These are phyloP conservation scores for Neoarthrinium moseri DNA, from an alignment of 2,329 filamentous ascomycete species.

Conservation along the genomic window DNA sequence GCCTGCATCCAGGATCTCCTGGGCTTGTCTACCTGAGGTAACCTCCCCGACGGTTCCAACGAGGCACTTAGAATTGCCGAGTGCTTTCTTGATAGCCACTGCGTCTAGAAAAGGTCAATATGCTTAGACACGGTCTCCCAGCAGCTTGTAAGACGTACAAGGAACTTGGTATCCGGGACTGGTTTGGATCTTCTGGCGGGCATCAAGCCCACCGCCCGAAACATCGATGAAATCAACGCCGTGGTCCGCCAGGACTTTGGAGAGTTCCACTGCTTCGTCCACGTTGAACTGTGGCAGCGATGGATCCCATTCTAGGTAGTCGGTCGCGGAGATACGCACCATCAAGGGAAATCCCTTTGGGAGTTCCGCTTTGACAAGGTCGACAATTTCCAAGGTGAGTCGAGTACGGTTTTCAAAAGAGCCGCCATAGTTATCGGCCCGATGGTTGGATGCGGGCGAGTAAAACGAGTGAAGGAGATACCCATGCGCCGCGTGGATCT, in stretches of 20 bases:
- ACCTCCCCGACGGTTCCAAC: conserved; percentile 61
- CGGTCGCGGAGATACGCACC: conserved; percentile 70
- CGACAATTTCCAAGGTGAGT: conserved; percentile 24
- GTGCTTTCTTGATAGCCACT: conserved; percentile 66
- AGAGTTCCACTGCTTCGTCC: conserved; percentile 63
- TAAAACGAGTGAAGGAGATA: conserved; percentile 47
- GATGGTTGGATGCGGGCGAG: conserved; percentile 39
- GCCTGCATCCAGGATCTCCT: conserved; percentile 48
- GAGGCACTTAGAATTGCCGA: conserved; percentile 58
- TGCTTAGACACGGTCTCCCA: neutral
- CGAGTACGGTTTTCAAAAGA: conserved; percentile 42
- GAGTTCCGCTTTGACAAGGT: conserved; percentile 16
- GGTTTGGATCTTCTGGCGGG: conserved; percentile 52
- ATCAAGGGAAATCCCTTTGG: conserved; percentile 54
- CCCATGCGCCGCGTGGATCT: conserved; percentile 43
- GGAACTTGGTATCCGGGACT: conserved; percentile 69
- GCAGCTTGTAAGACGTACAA: conserved; percentile 41
- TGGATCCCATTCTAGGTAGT: conserved; percentile 68
- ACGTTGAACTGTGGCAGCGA: conserved; percentile 64
- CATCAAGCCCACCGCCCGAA: conserved; percentile 64
- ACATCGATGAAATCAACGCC: conserved; percentile 78
- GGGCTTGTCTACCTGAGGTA: conserved; percentile 54
- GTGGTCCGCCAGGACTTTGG: conserved; percentile 58
- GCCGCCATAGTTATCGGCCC: conserved; percentile 47
- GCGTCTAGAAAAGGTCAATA: conserved; percentile 40